Conservation (phyloP, 164 flowering plant species). For the Cinnamomum micranthum region DNA sequence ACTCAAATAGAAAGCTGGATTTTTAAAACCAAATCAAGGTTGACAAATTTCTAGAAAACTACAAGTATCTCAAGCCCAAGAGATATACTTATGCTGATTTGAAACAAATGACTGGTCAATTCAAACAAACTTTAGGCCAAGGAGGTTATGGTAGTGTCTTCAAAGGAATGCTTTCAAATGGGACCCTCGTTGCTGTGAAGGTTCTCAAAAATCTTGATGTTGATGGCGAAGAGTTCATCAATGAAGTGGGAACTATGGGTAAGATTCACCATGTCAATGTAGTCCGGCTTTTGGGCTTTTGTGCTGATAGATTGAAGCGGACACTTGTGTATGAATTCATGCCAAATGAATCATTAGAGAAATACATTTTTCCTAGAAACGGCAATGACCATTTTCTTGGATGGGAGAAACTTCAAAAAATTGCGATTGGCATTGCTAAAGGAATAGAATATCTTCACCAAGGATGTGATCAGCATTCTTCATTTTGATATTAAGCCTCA, state of each 20-base stretch:
- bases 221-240: constrained; percentile 4
- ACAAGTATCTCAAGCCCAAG: background rate
- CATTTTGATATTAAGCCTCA: constrained; percentile 11
- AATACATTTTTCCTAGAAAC: background rate
- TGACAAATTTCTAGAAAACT: background rate
- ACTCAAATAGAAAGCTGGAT: background rate
- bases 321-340: constrained; percentile 12
- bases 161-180: constrained; percentile 9
- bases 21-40: background rate
- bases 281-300: constrained; percentile 5
- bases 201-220: background rate
- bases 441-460: constrained; percentile 6
- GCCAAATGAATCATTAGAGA: constrained; percentile 11
- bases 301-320: constrained; percentile 2
- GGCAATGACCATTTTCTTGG: background rate
- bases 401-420: constrained; percentile 2
- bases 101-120: background rate
- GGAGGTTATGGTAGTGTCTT: constrained; percentile 13
- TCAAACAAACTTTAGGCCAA: background rate
- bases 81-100: constrained; percentile 5
- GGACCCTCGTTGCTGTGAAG: background rate
- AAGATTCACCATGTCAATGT: constrained; percentile 10
- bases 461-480: constrained; percentile 6
- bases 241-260: constrained; percentile 12
- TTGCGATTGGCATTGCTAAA: constrained; percentile 3